Percentiles rank a stretch among this genome's conserved stretches.
Conservation (phyloP, 257 asterid genomes). For the Fraxinus excelsior region DNA sequence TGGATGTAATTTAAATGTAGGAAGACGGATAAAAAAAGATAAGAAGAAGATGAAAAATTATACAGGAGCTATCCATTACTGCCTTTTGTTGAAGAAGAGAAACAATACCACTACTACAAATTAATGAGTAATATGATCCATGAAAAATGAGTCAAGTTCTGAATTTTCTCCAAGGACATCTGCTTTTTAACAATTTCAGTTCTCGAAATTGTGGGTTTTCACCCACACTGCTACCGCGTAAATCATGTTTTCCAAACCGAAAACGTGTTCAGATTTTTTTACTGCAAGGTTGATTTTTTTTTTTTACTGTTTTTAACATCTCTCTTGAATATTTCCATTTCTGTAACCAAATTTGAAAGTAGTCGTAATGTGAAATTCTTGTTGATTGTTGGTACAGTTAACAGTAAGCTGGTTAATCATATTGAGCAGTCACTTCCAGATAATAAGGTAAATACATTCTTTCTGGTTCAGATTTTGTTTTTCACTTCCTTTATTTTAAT, state of each 20-base stretch:
- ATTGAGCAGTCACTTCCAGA: conserved; percentile 33
- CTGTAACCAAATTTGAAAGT: neutral
- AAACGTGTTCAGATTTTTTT: conserved; percentile 24
- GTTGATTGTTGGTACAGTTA: conserved; percentile 32
- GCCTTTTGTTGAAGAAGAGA: neutral
- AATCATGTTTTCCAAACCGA: conserved; percentile 26
- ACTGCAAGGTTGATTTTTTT: conserved; percentile 40
- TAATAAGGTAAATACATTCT: conserved; percentile 34
- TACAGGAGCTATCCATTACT: neutral
- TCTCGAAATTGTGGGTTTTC: conserved; percentile 14
- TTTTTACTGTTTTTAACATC: neutral
- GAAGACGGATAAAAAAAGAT: neutral
- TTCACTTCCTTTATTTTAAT: neutral
- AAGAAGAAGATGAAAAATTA: neutral
- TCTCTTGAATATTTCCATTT: neutral
- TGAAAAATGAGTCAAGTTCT: conserved; percentile 49
- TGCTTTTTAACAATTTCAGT: conserved; percentile 18
- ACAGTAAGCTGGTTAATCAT: conserved; percentile 33
- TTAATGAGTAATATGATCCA: neutral
- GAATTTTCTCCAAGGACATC: conserved; percentile 29
- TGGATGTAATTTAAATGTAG: neutral
- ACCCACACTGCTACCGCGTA: conserved; percentile 18
- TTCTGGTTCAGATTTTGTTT: neutral
- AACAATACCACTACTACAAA: neutral
- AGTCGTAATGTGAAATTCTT: neutral